phyloP scores from a whole-genome alignment of 2,329 filamentous ascomycete genomes.

The Phyllachora maydis region DNA sequence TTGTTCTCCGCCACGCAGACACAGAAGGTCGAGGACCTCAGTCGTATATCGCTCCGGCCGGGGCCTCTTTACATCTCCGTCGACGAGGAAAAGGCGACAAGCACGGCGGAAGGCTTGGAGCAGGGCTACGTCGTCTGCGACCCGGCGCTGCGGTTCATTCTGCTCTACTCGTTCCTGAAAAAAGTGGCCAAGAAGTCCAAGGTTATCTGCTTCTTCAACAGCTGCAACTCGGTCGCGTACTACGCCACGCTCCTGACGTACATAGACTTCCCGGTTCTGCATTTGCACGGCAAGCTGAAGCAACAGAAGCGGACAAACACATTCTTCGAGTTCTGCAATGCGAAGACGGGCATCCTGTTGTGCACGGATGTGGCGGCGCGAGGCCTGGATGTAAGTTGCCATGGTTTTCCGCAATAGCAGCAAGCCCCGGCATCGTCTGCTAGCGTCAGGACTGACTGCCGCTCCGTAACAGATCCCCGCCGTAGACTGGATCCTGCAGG shows the following conservation, averaged over 20 bases:
- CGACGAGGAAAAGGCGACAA: slow-evolving; percentile 72
- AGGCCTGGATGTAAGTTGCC: slow-evolving; percentile 84
- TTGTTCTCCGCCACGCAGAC: slow-evolving; percentile 98
- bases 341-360: slow-evolving; percentile 69
- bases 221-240: slow-evolving; percentile 87
- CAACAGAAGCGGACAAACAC: slow-evolving; percentile 98
- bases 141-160: slow-evolving; percentile 77
- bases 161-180: slow-evolving; percentile 89
- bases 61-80: slow-evolving; percentile 96
- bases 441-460: no score
- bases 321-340: slow-evolving; percentile 78
- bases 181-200: slow-evolving; percentile 89
- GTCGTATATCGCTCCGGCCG: slow-evolving; percentile 75
- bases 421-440: not conserved
- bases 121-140: slow-evolving; percentile 93
- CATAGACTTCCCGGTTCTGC: slow-evolving; percentile 54
- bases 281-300: slow-evolving; percentile 89
- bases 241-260: slow-evolving; percentile 92
- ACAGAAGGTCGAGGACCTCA: slow-evolving; percentile 93
- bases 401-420: slow-evolving; percentile 18
- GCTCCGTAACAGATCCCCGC: no score
- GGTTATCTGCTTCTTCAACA: slow-evolving; percentile 91
- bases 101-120: slow-evolving; percentile 82
- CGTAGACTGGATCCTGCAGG: slow-evolving; percentile 93
- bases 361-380: slow-evolving; percentile 93